A percentile compares a stretch with the other conserved stretches of the same genome.
These are phyloP conservation scores for Suillus discolor DNA, from an alignment of 768 basidiomycete genomes.

Conservation along the genomic window DNA sequence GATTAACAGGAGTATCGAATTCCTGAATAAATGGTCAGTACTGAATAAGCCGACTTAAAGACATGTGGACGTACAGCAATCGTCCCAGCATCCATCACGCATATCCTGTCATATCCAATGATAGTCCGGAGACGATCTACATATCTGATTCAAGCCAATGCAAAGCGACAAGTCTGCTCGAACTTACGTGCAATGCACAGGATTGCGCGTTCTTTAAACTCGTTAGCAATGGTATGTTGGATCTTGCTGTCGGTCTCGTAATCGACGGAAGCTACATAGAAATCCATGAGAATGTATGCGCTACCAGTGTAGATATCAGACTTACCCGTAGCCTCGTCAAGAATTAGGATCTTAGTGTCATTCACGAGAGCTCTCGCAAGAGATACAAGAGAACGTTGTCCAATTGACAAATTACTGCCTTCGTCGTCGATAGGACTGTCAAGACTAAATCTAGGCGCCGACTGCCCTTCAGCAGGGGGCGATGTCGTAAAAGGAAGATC, in stretches of 20 bases:
- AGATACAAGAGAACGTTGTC: conserved; percentile 69
- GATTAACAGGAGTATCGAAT: conserved; percentile 75
- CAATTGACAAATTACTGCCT: conserved; percentile 66
- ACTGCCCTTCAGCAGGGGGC: conserved; percentile 34
- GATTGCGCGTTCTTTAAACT: conserved; percentile 84
- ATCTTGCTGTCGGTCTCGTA: conserved; percentile 91
- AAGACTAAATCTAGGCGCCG: conserved; percentile 60
- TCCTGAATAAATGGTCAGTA: conserved; percentile 45
- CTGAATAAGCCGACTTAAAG: background rate
- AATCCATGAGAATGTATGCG: background rate
- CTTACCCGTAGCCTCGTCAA: conserved; percentile 55
- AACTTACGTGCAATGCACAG: conserved; percentile 83
- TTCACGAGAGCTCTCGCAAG: conserved; percentile 90
- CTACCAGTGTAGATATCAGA: background rate
- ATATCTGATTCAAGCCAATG: conserved; percentile 7
- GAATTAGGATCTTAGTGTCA: conserved; percentile 78
- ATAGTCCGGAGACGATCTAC: conserved; percentile 85
- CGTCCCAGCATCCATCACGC: conserved; percentile 80
- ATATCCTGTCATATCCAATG: conserved; percentile 85
- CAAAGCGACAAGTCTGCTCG: background rate
- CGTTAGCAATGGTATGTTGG: conserved; percentile 83
- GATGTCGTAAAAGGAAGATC: conserved; percentile 17
- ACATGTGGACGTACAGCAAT: conserved; percentile 57
- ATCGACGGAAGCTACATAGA: conserved; percentile 71
- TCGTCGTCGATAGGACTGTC: conserved; percentile 88